Evolutionary conservation across 179 eudicot genomes (phyloP), one percentile per base, ranked within the genome.

Genomic region (Vitellaria paradoxa): DNA sequence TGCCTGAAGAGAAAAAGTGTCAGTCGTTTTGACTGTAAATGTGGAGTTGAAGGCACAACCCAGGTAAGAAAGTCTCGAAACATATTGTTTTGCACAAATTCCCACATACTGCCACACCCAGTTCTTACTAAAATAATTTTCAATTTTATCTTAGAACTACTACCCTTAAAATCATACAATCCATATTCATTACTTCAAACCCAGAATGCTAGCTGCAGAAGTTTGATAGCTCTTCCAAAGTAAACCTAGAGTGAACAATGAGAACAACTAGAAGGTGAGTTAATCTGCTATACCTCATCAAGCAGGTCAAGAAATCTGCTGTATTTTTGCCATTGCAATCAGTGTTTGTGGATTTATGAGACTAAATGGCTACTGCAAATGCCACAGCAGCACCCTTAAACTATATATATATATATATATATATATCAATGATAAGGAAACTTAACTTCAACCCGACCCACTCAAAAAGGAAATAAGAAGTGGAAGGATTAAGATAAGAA

Each of bases 1-100:
- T 91, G 80, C 84, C 99, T 96, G 88, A 30, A 64, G 81, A 4
- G 42, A 18, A 56, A n/a, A 65, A 46, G 76, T 14, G 40, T 73
- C 71, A 70, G 40, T 21, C n/a, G 55, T 50, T 50, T 9, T 15
- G 23, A 67, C 21, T 40, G 50, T 59, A 53, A 4, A 26, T 30
- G 7, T 6, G 37, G 45, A 13, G 42, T 20, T 49, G 12, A 66
- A 65, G 52, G 57, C 76, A 45, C 40, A 71, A 46, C 67, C 49
- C 15, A 23, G 69, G 9, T 24, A 56, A 11, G 13, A 59, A 52
- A 55, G 50, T n/a, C 53, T 52, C 40, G 8, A 72, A 4, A 66
- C 53, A 71, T 23, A 30, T 21, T 21, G 9, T 68, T 15, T 12
- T 13, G 20, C 24, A 7, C 52, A 20, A 70, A 45, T 46, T 18